Evolutionary conservation across 2,329 filamentous ascomycete genomes (phyloP).

Genomic region (Colletotrichum brevisporum): DNA sequence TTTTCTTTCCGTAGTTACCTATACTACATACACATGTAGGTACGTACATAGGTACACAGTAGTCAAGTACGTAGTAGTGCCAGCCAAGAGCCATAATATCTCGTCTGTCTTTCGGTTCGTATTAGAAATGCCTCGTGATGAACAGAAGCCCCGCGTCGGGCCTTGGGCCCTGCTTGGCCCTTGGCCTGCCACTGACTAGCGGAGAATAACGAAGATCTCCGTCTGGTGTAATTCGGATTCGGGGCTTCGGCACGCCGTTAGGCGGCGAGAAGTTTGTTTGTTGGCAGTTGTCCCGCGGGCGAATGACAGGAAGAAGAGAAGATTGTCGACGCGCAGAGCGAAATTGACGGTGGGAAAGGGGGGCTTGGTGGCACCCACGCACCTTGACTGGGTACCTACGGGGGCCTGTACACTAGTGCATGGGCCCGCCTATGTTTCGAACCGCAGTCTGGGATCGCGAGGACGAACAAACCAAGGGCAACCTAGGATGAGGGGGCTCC

Average conservation of each 20-base stretch:
- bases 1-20: no score
- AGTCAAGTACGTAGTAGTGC: no score
- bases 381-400: not conserved
- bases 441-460: conserved; percentile 15
- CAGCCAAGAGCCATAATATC: no score
- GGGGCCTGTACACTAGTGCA: not conserved
- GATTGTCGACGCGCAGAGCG: not conserved
- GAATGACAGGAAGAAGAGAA: conserved; percentile 2
- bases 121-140: conserved; percentile 33
- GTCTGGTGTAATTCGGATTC: conserved; percentile 23
- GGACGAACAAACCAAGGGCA: conserved; percentile 14
- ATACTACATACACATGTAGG: no score
- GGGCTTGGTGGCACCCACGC: conserved; percentile 6
- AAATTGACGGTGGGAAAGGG: conserved; percentile 10
- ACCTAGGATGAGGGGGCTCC: conserved; percentile 17
- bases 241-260: conserved; percentile 16
- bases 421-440: conserved; percentile 20
- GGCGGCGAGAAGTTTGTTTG: not conserved
- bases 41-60: no score
- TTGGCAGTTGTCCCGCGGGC: not conserved
- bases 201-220: conserved; percentile 40
- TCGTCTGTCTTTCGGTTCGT: conserved; percentile 14
- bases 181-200: conserved; percentile 27
- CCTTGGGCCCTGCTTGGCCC: conserved; percentile 26
- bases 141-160: conserved; percentile 20